A percentile compares a stretch with the other conserved stretches of the same genome.
phyloP scores from a whole-genome alignment of 2,329 filamentous ascomycete species.

The Ophidiomyces ophidiicola region DNA sequence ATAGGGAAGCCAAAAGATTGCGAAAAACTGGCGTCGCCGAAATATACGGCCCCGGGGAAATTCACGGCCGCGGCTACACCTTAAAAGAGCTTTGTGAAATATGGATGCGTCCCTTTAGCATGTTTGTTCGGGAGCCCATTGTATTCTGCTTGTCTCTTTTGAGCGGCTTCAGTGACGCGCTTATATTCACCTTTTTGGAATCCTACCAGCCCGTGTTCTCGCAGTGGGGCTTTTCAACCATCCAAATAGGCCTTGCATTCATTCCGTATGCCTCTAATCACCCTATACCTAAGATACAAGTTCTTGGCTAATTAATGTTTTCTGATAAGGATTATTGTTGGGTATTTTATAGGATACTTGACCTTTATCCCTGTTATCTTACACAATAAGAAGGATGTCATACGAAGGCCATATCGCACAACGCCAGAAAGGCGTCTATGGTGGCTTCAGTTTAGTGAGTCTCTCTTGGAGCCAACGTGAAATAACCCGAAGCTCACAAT shows the following conservation, averaged over 20 bases:
- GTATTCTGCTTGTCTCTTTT: conserved; percentile 49
- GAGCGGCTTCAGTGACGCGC: conserved; percentile 52
- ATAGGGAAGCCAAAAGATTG: conserved; percentile 45
- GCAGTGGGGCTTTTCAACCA: conserved; percentile 46
- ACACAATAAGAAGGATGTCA: conserved; percentile 31
- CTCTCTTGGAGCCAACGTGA: background rate
- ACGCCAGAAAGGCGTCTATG: conserved; percentile 48
- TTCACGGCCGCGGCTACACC: conserved; percentile 46
- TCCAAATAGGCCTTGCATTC: conserved; percentile 41
- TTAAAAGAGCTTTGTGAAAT: conserved; percentile 44
- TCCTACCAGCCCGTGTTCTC: conserved; percentile 48
- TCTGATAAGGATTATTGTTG: conserved; percentile 34
- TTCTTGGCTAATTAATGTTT: background rate
- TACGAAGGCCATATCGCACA: conserved; percentile 39
- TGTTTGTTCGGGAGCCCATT: conserved; percentile 55
- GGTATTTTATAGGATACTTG: conserved; percentile 46
- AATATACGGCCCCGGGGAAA: conserved; percentile 61
- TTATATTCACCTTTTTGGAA: conserved; percentile 56
- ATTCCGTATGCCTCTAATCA: conserved; percentile 33
- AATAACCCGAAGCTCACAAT: background rate
- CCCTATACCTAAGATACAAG: too few species aligned
- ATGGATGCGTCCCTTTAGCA: conserved; percentile 50
- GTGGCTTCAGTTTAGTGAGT: conserved; percentile 43
- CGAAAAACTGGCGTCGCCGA: conserved; percentile 45
- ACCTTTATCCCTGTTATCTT: conserved; percentile 44